These are phyloP conservation scores for Cyamopsis tetragonoloba DNA, from an alignment of 306 rosid species.

Conservation along the genomic window DNA sequence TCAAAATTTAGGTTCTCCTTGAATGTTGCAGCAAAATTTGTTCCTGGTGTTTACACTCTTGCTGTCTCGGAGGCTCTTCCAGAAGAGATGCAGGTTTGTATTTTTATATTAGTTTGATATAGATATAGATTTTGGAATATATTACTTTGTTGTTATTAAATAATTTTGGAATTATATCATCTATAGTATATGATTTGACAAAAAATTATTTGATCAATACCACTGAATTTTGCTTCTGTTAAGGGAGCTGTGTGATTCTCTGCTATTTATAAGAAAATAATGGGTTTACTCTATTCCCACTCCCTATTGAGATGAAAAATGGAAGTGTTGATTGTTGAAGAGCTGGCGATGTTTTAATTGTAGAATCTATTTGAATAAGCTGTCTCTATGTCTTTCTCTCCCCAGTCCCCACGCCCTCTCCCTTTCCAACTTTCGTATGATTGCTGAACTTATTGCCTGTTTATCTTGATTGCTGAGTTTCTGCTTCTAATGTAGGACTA, in stretches of 20 bases:
- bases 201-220: background rate
- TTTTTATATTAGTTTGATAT: background rate
- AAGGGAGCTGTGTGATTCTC: background rate
- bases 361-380: background rate
- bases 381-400: too few species aligned
- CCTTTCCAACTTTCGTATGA: background rate
- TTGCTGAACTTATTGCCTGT: background rate
- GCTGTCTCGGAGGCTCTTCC: slow-evolving; percentile 97
- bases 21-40: slow-evolving; percentile 62
- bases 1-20: slow-evolving; percentile 13
- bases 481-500: background rate
- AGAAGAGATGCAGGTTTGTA: slow-evolving; percentile 84
- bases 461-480: background rate
- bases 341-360: background rate
- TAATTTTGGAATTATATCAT: background rate
- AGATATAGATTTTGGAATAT: background rate
- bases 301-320: background rate
- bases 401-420: too few species aligned
- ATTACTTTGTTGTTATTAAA: background rate
- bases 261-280: background rate
- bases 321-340: background rate
- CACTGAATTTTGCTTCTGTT: background rate
- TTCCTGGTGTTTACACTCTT: slow-evolving; percentile 89
- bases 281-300: background rate
- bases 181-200: background rate